These are phyloP conservation scores for Alternaria consortialis DNA, from an alignment of 2,329 filamentous ascomycete genomes.

Conservation along the genomic window DNA sequence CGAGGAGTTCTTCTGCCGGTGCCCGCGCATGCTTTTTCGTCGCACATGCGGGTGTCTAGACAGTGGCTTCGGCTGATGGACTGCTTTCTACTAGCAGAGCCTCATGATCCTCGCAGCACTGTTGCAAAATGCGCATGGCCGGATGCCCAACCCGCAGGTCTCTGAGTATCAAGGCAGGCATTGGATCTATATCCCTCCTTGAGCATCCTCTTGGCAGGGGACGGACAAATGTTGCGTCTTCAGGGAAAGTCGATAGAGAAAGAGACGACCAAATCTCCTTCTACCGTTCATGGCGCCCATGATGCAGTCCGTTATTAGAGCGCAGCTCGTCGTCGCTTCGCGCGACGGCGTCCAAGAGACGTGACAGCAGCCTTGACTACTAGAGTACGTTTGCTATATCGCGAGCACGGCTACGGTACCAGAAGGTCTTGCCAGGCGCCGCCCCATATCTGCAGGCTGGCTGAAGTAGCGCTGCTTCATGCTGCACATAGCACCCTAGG, in stretches of 20 bases:
- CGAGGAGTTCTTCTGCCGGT: constrained; percentile 7
- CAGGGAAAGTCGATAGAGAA: not conserved
- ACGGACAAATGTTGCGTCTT: not conserved
- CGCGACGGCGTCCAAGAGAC: constrained; percentile 10
- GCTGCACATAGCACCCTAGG: constrained; percentile 7
- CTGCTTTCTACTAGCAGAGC: constrained; percentile 29
- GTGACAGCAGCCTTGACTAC: constrained; percentile 22
- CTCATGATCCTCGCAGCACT: constrained; percentile 20
- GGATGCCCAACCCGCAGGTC: not conserved
- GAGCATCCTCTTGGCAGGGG: not conserved
- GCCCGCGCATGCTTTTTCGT: constrained; percentile 15
- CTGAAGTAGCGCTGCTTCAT: constrained; percentile 5
- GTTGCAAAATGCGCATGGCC: constrained; percentile 7
- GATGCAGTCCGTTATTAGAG: not conserved
- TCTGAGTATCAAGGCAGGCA: not conserved
- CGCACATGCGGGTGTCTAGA: constrained; percentile 1
- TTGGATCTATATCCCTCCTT: not conserved
- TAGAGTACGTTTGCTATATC: not conserved
- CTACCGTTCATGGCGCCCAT: not conserved
- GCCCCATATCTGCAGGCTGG: not conserved
- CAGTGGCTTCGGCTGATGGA: constrained; percentile 15
- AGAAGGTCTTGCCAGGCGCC: constrained; percentile 8
- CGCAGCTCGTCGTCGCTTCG: constrained; percentile 13
- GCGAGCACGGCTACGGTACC: constrained; percentile 2
- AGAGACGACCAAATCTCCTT: not conserved